These are phyloP conservation scores for Wickerhamiella slavikovae DNA, from an alignment of 805 yeast genomes.

Conservation along the genomic window DNA sequence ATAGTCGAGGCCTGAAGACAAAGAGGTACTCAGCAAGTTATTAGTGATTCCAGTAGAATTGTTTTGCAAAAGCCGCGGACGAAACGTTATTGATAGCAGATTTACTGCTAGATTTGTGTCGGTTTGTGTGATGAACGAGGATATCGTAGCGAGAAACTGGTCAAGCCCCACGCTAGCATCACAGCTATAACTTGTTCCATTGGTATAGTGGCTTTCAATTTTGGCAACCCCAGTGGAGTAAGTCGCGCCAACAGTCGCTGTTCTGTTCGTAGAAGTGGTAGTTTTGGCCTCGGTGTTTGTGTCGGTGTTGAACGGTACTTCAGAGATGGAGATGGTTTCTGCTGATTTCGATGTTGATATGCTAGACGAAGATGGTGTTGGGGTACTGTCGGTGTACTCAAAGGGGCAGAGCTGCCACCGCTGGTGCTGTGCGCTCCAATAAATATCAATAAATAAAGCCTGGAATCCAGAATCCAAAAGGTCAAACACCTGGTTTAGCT, in stretches of 20 bases:
- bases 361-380: slow-evolving; percentile 2
- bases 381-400: neutral
- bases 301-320: too few species aligned
- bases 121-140: slow-evolving; percentile 21
- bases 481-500: slow-evolving; percentile 9
- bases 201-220: too few species aligned
- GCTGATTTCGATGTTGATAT: neutral
- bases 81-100: slow-evolving; percentile 22
- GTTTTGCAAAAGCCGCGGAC: slow-evolving; percentile 4
- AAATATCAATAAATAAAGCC: slow-evolving; percentile 21
- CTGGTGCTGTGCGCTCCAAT: slow-evolving; percentile 5
- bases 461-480: slow-evolving; percentile 19
- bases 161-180: slow-evolving; percentile 5
- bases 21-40: too few species aligned
- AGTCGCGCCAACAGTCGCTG: too few species aligned
- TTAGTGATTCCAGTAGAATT: too few species aligned
- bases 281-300: too few species aligned
- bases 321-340: too few species aligned
- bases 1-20: too few species aligned
- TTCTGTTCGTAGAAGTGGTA: too few species aligned
- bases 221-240: too few species aligned
- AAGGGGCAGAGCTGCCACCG: slow-evolving; percentile 38
- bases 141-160: slow-evolving; percentile 11
- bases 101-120: slow-evolving; percentile 28
- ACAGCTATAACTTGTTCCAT: neutral